Conservation (phyloP, 371 early-diverging fungal genomes). For the Zychaea mexicana region DNA sequence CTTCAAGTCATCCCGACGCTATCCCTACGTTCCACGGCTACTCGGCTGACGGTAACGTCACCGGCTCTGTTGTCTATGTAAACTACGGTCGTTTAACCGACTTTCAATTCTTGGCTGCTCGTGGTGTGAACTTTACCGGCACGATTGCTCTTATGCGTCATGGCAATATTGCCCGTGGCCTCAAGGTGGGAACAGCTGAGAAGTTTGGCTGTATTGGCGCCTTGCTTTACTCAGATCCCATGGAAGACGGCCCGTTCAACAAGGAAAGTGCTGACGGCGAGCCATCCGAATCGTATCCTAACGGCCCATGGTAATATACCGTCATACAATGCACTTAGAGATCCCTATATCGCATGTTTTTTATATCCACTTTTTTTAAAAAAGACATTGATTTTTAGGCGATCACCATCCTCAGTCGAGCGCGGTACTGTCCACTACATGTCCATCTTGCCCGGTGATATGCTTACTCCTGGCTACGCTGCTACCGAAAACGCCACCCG, state of each 20-base stretch:
- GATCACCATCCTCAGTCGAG: slow-evolving; percentile 54
- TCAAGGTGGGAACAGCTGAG: slow-evolving; percentile 67
- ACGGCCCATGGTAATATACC: slow-evolving; percentile 55
- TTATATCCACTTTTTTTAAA: neutral
- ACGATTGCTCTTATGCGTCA: slow-evolving; percentile 63
- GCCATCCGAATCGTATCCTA: slow-evolving; percentile 54
- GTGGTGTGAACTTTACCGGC: slow-evolving; percentile 50
- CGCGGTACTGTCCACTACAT: slow-evolving; percentile 58
- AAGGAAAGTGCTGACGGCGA: slow-evolving; percentile 21
- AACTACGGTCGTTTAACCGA: slow-evolving; percentile 64
- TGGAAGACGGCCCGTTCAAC: slow-evolving; percentile 21
- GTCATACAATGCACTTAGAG: neutral
- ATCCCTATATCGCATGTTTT: neutral
- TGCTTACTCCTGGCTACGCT: slow-evolving; percentile 62
- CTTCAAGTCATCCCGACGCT: slow-evolving; percentile 30
- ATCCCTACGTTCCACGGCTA: slow-evolving; percentile 69
- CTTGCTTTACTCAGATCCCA: slow-evolving; percentile 45
- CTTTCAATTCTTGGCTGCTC: slow-evolving; percentile 43
- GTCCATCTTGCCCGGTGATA: slow-evolving; percentile 62
- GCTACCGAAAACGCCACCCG: slow-evolving; percentile 55
- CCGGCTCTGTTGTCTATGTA: slow-evolving; percentile 65
- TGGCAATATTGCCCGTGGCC: slow-evolving; percentile 53
- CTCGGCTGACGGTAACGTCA: slow-evolving; percentile 65
- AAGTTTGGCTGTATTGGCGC: slow-evolving; percentile 57
- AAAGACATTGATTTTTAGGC: neutral